Base-by-base conservation (phyloP, 371 early-diverging fungal species). In the Thermomucor indicae-seudaticae region DNA sequence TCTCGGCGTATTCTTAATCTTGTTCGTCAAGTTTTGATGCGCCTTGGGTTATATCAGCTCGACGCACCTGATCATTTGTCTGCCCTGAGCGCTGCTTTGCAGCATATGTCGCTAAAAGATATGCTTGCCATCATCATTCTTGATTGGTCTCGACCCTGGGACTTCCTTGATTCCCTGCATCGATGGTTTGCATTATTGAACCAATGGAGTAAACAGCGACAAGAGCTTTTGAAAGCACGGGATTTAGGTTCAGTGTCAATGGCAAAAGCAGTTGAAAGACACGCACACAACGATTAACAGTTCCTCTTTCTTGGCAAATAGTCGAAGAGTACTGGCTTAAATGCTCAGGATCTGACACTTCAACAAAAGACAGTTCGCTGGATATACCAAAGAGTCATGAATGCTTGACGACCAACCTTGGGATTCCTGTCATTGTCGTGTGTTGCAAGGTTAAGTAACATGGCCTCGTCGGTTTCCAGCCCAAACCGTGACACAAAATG, bases 71-170 rank as follows among this genome's bases (percentile, higher is more conserved):
- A 82, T 31, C 89, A 85, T 53, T 69, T 81, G 39, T 76, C 83
- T 32, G 69, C 92, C 38, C 64, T 92, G 27, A 75, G 73, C 43
- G 82, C 85, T 58, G 86, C 85, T 29, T 62, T 92, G 40, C 80
- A 79, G 43, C 61, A 77, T n/a, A n/a, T n/a, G n/a, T n/a, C n/a
- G n/a, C n/a, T n/a, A n/a, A 69, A 79, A 0, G 77, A 82, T 58
- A 63, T 85, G 1, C 72, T 83, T 17, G 84, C 85, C 0, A 60
- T 92, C 3, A 78, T 95, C 31, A 79, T 86, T 39, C 65, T 95
- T 47, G 94, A 93, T 65, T 95, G 96, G 96, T 69, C 85, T 29
- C 72, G 76, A 65, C 96, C 96, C 10, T 93, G 92, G 91, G 69
- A 66, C 27, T 93, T 93, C 57, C 53, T 93, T 52, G 81, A 84